These are phyloP conservation scores for Monosporozyma aerobia DNA, from an alignment of 805 yeast genomes.

Conservation along the genomic window DNA sequence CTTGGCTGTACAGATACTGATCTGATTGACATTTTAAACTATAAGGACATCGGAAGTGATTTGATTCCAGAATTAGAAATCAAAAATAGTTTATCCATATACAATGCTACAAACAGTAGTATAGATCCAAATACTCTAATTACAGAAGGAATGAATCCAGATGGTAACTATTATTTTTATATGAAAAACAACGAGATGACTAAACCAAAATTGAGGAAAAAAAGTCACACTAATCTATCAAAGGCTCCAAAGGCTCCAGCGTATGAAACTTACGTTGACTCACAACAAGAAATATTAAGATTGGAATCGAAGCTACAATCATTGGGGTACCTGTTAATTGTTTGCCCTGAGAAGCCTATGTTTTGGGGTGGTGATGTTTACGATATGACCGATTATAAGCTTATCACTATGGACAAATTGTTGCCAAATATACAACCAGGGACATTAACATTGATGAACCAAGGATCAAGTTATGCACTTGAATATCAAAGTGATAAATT, in stretches of 20 bases:
- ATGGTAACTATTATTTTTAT: constrained; percentile 3
- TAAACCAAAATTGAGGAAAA: neutral
- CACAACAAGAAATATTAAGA: constrained; percentile 20
- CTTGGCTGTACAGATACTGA: constrained; percentile 33
- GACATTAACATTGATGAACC: constrained; percentile 26
- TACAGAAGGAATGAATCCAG: constrained; percentile 4
- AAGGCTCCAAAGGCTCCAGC: neutral
- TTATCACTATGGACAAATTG: constrained; percentile 8
- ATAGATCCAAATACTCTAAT: neutral
- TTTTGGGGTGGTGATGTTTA: constrained; percentile 83
- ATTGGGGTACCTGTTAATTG: constrained; percentile 57
- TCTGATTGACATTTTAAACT: constrained; percentile 37
- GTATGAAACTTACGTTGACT: constrained; percentile 16
- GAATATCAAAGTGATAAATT: constrained; percentile 49
- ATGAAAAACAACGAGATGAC: neutral
- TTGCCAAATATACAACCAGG: constrained; percentile 16
- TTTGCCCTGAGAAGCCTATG: constrained; percentile 75
- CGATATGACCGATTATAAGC: neutral
- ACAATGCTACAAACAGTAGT: constrained; percentile 11
- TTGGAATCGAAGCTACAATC: constrained; percentile 24
- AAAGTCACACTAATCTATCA: constrained; percentile 16
- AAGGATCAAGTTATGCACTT: constrained; percentile 54
- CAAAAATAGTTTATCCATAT: constrained; percentile 20
- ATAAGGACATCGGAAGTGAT: constrained; percentile 46
- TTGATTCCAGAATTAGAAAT: constrained; percentile 28